Evolutionary conservation across 2,329 filamentous ascomycete genomes (phyloP), one percentile per base, ranked within the genome.

Genomic region (Paracoccidioides brasiliensis): DNA sequence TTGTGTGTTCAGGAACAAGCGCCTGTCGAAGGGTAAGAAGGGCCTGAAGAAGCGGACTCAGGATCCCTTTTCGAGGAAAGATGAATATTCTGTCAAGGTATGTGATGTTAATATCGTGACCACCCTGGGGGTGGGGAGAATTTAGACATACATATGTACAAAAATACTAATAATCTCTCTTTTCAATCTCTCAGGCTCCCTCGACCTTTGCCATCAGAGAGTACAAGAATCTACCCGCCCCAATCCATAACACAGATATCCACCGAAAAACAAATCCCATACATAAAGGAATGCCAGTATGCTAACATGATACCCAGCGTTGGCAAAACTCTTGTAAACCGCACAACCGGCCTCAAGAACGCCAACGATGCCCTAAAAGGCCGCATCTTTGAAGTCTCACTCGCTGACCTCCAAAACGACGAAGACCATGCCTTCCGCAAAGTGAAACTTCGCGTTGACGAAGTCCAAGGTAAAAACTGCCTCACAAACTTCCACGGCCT

Each of bases 21-120:
- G 93, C 83, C 85, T 98, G 81, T 97, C 93, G 66, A 98, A 98
- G 85, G 93, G 93, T 81, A 98, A 97, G 89, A 98, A 98, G 85
- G 91, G 93, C 78, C 83, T 97, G 76, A 97, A 97, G 89, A 97
- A 98, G 91, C 91, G 91, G 81, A 91, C 90, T 72, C 80, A 86
- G 69, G 93, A 98, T 78, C 91, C 93, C 72, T 97, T 97, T 82
- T 83, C 90, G 72, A 88, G 91, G 75, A 98, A 98, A 84, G 93
- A 97, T 77, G 97, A 94, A 88, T 98, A 90, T 81, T 88, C 86
- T 71, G 85, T 98, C 78, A 97, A 97, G 85, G 86, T 88, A 72
- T 66, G 79, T 59, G 60, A 53, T 9, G 43, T 43, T 12, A 22
- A 22, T 22, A 22, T 22, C 22, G 22, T 22, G 22, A 22, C 2